phyloP scores from a whole-genome alignment of 352 stramenopile species.

The Phytopythium boreale region DNA sequence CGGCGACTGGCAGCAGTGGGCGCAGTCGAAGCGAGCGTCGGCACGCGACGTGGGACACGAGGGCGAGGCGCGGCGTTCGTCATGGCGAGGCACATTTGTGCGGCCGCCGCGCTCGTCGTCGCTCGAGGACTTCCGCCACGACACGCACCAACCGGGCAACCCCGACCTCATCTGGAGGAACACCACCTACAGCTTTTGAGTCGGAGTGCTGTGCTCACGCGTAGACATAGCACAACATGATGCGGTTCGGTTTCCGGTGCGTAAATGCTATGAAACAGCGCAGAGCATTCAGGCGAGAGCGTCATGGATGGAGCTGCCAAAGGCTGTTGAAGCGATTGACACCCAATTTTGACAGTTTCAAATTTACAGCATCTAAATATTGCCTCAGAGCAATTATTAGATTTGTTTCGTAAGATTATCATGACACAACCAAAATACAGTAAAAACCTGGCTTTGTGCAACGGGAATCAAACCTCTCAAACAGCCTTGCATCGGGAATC shows the following conservation, averaged over 20 bases:
- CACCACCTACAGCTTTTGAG: conserved; percentile 7
- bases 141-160: conserved; percentile 16
- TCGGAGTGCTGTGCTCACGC: too few species aligned
- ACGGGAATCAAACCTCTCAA: too few species aligned
- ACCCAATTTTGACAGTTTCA: too few species aligned
- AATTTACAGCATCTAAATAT: neutral
- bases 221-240: too few species aligned
- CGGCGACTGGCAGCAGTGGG: conserved; percentile 1
- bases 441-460: too few species aligned
- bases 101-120: conserved; percentile 13
- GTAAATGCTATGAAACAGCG: neutral
- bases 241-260: too few species aligned
- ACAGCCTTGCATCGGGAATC: too few species aligned
- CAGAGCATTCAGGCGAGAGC: neutral
- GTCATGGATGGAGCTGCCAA: neutral
- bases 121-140: conserved; percentile 23
- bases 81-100: neutral
- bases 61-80: neutral
- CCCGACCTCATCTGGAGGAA: conserved; percentile 4
- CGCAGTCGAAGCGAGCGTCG: neutral
- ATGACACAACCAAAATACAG: too few species aligned
- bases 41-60: neutral
- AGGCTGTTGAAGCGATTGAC: neutral
- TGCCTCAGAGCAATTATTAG: too few species aligned
- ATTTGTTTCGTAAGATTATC: too few species aligned